Conservation (phyloP, 2,329 filamentous ascomycete species). For the Knufia fluminis region DNA sequence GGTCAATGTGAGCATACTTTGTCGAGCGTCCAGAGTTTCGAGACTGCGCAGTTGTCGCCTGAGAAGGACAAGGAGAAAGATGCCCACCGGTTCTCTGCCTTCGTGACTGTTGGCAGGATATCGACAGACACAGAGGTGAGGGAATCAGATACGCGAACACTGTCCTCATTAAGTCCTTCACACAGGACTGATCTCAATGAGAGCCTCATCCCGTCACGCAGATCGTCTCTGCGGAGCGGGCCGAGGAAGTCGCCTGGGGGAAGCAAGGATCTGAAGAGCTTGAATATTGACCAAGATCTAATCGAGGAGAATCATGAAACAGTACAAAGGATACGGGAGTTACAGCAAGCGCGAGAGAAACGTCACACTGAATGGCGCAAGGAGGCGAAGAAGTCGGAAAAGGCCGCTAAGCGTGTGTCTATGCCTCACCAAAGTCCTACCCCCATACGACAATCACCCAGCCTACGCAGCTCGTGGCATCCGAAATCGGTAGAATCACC, state of each 20-base stretch:
- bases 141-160: not conserved
- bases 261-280: slow-evolving; percentile 42
- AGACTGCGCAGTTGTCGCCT: not conserved
- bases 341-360: slow-evolving; percentile 49
- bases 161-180: slow-evolving; percentile 12
- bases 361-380: slow-evolving; percentile 24
- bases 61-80: not conserved
- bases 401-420: slow-evolving; percentile 17
- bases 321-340: slow-evolving; percentile 47
- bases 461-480: slow-evolving; percentile 18
- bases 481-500: slow-evolving; percentile 16
- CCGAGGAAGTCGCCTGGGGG: slow-evolving; percentile 39
- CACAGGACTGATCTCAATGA: slow-evolving; percentile 16
- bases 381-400: slow-evolving; percentile 20
- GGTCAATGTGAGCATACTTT: not conserved
- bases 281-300: slow-evolving; percentile 31
- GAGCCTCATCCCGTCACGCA: slow-evolving; percentile 48
- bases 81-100: slow-evolving; percentile 4
- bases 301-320: slow-evolving; percentile 47
- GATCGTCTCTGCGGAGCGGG: slow-evolving; percentile 30
- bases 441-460: slow-evolving; percentile 14
- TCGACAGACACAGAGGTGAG: slow-evolving; percentile 1
- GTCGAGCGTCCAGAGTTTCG: not conserved
- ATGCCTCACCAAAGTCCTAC: slow-evolving; percentile 15
- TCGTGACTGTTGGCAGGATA: slow-evolving; percentile 2